A percentile compares a stretch with the other conserved stretches of the same genome.
phyloP scores from a whole-genome alignment of 2,329 filamentous ascomycete species.

The Cytospora mali region DNA sequence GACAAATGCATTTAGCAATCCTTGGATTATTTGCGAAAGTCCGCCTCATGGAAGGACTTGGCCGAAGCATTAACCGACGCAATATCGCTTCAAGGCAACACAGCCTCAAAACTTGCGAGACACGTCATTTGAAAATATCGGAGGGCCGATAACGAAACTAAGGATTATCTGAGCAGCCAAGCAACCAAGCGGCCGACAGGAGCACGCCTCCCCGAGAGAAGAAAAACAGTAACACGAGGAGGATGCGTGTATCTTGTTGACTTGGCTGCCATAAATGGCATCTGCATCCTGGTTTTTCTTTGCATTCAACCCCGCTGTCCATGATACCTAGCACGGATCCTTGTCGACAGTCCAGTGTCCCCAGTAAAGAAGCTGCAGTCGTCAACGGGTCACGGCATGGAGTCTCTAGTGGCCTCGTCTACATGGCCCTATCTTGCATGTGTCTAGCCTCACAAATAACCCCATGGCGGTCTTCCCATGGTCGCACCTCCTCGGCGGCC shows the following conservation, averaged over 20 bases:
- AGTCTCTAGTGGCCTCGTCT: background rate
- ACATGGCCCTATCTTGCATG: background rate
- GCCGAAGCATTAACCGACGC: conserved; percentile 12
- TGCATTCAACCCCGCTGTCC: background rate
- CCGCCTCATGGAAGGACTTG: background rate
- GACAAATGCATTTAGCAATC: background rate
- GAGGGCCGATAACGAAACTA: background rate
- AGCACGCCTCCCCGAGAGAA: background rate
- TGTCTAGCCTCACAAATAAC: background rate
- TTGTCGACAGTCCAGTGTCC: background rate
- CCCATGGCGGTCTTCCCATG: background rate
- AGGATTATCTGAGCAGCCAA: background rate
- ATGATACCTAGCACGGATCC: background rate
- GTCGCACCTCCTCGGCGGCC: background rate
- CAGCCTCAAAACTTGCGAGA: conserved; percentile 13
- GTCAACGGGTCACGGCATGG: background rate
- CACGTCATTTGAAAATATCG: conserved; percentile 19
- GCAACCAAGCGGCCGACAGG: too few species aligned
- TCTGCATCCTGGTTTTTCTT: background rate
- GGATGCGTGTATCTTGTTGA: background rate
- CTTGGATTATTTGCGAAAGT: conserved; percentile 6
- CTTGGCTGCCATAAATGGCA: background rate
- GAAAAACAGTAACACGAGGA: background rate
- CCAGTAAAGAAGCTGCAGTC: background rate
- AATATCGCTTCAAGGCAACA: conserved; percentile 20